A percentile compares a stretch with the other conserved stretches of the same genome.
phyloP scores from a whole-genome alignment of 106 monocot genomes.

The Phalaenopsis aphrodite region DNA sequence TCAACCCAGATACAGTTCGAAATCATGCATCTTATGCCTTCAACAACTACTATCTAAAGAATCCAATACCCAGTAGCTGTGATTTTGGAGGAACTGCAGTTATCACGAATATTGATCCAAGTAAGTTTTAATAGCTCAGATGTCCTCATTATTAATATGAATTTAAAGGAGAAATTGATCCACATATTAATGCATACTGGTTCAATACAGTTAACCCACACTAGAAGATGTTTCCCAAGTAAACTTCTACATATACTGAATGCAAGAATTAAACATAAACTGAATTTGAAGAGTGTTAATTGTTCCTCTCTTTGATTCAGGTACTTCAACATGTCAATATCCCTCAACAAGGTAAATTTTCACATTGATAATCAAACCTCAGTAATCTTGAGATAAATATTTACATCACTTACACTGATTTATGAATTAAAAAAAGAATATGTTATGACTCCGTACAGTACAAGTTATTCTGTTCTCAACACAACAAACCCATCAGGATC shows the following conservation, averaged over 20 bases:
- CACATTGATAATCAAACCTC: background rate
- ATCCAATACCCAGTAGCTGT: slow-evolving; percentile 67
- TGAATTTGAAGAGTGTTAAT: background rate
- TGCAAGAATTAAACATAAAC: background rate
- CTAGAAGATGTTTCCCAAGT: background rate
- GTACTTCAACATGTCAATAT: slow-evolving; percentile 43
- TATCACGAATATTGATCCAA: slow-evolving; percentile 55
- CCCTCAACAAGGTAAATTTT: slow-evolving; percentile 60
- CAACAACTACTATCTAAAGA: slow-evolving; percentile 71
- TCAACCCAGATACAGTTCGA: slow-evolving; percentile 45
- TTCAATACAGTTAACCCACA: background rate
- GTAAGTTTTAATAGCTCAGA: slow-evolving; percentile 25
- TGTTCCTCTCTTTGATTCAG: slow-evolving; percentile 22
- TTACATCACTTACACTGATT: background rate
- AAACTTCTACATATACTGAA: background rate
- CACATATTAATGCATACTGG: background rate
- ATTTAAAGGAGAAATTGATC: too few relatives aligned
- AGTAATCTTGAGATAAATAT: background rate
- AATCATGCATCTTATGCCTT: slow-evolving; percentile 83
- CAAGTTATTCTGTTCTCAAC: slow-evolving; percentile 36
- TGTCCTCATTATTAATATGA: background rate
- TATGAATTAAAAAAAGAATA: background rate
- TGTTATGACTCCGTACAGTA: slow-evolving; percentile 25
- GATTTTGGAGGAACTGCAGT: slow-evolving; percentile 76
- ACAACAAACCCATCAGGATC: slow-evolving; percentile 40